Base-by-base conservation (phyloP, 1,139 yeast species). In the Taphrina flavorubra region DNA sequence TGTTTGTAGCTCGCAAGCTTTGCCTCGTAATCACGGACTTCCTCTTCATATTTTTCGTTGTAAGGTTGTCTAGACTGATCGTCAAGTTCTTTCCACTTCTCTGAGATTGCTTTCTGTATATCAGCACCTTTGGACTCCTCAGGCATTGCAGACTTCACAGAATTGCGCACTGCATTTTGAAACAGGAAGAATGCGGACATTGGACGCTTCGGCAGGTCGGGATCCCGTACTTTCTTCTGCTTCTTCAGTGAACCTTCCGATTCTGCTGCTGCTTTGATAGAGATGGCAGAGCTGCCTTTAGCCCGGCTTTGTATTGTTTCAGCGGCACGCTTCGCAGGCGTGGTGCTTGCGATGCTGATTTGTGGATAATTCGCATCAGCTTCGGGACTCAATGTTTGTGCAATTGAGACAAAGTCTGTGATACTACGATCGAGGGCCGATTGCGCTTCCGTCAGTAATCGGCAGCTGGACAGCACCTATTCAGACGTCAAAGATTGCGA, bases 101-200 rank as follows among this genome's bases (percentile, higher is more conserved):
- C 86, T 68, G 94, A 87, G 73, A 91, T 87, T 74, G 87, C 87
- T 74, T 86, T 87, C 60, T 95, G 89, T 80, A 90, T 84, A 74
- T 90, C 96, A 55, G 86, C 85, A 65, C 92, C 84, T 18, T 88
- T 84, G 72, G 85, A 81, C 70, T 82, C 81, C 65, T 81, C 80
- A 70, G 80, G 82, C 77, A 95, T 84, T 72, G 89, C 91, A 71
- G 86, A 87, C 71, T 88, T 86, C 72, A 91, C 73, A 37, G 70
- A 61, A 55, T 74, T 73, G 11, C 80, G 76, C 34, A 75, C 76
- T 39, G 74, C 77, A 40, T 73, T 84, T 71, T 86, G 86, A 84
- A 86, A 91, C 53, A 92, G 88, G 78, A 91, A 90, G 80, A 87
- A 91, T 70, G 90, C 89, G 49, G 97, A 90, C 76, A 89, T 80